These are phyloP conservation scores for Phialocephala sp. DNA, from an alignment of 2,329 filamentous ascomycete genomes.

Conservation along the genomic window DNA sequence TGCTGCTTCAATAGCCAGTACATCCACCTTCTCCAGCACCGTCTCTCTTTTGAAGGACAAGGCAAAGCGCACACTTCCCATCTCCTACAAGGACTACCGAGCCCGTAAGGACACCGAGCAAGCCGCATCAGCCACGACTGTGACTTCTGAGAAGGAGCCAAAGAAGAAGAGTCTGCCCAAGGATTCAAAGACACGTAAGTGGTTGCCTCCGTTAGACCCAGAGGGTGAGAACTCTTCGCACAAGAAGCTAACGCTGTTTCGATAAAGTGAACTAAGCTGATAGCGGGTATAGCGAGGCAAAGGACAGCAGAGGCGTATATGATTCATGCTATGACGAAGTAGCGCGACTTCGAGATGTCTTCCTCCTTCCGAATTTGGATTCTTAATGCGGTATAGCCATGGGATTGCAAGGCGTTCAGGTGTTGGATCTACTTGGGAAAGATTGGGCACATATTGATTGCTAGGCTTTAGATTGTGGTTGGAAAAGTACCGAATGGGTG, in stretches of 20 bases:
- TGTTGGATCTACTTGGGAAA: conserved; percentile 6
- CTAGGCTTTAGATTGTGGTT: background rate
- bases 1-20: conserved; percentile 35
- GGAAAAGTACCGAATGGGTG: background rate
- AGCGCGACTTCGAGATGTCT: conserved; percentile 6
- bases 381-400: conserved; percentile 20
- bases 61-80: conserved; percentile 31
- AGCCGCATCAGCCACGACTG: conserved; percentile 7
- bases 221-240: conserved; percentile 19
- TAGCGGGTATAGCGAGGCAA: conserved; percentile 23
- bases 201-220: conserved; percentile 16
- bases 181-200: conserved; percentile 30
- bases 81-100: conserved; percentile 25
- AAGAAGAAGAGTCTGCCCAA: conserved; percentile 21
- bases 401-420: conserved; percentile 15
- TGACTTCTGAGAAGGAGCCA: conserved; percentile 15
- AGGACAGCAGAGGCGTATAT: conserved; percentile 38
- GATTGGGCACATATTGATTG: background rate
- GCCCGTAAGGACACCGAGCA: conserved; percentile 20
- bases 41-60: conserved; percentile 34
- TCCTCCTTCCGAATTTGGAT: conserved; percentile 5
- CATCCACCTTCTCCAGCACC: conserved; percentile 37
- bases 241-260: background rate
- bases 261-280: conserved; percentile 22
- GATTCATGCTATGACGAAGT: conserved; percentile 28